phyloP scores from a whole-genome alignment of 202 grass and related monocot species.

The Tripidium arundinaceum region DNA sequence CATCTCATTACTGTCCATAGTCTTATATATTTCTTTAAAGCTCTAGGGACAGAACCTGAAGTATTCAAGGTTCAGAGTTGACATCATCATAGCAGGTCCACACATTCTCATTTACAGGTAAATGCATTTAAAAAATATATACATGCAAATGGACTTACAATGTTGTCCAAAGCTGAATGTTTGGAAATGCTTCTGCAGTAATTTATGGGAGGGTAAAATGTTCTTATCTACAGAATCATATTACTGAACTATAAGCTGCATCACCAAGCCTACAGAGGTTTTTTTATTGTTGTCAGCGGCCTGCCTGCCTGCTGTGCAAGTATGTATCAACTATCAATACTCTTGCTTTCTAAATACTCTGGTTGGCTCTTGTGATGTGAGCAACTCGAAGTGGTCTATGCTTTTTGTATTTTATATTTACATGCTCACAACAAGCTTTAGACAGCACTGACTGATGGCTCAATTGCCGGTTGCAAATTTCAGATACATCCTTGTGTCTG shows the following conservation, averaged over 20 bases:
- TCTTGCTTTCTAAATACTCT: constrained; percentile 29
- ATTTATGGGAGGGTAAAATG: not conserved
- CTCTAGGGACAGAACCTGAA: not conserved
- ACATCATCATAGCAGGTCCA: not conserved
- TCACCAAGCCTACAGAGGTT: not conserved
- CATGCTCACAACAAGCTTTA: constrained; percentile 28
- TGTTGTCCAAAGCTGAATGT: not conserved
- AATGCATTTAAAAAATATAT: not conserved
- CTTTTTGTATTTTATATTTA: constrained; percentile 38
- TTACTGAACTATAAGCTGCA: constrained; percentile 1
- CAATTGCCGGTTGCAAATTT: constrained; percentile 12
- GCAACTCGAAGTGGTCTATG: constrained; percentile 11
- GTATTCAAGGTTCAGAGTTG: not conserved
- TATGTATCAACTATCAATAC: constrained; percentile 25
- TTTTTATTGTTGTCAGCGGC: not conserved
- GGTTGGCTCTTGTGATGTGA: constrained; percentile 23
- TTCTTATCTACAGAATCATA: not conserved
- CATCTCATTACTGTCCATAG: constrained; percentile 1
- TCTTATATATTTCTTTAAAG: not conserved
- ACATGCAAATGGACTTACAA: not conserved
- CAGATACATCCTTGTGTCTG: not conserved
- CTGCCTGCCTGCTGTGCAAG: constrained; percentile 11
- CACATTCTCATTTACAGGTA: not conserved
- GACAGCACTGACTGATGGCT: constrained; percentile 24
- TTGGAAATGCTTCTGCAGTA: constrained; percentile 3